phyloP scores from a whole-genome alignment of 306 rosid genomes.

The Alnus glutinosa region DNA sequence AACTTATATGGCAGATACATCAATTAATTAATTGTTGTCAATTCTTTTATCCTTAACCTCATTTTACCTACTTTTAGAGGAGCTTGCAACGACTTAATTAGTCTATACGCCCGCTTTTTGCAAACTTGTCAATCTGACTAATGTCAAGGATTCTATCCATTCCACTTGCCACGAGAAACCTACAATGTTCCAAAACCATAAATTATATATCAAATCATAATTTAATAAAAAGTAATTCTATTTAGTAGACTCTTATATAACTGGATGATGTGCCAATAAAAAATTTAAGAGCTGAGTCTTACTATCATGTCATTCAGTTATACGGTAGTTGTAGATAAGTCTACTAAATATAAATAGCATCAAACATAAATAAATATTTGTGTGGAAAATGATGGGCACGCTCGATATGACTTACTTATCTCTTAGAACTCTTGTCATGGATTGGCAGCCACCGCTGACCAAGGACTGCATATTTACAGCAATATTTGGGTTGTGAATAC shows the following conservation, averaged over 20 bases:
- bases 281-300: no score
- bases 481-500: constrained; percentile 90
- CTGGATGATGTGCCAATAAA: no score
- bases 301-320: no score
- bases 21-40: neutral
- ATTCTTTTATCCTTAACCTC: neutral
- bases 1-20: neutral
- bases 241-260: no score
- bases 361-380: neutral
- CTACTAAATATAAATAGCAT: no score
- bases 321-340: no score
- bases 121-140: constrained; percentile 48
- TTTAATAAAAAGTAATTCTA: no score
- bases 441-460: constrained; percentile 62
- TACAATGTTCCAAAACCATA: constrained; percentile 30
- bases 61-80: neutral
- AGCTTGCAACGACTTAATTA: constrained; percentile 21
- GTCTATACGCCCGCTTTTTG: constrained; percentile 31
- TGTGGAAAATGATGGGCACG: neutral
- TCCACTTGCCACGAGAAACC: constrained; percentile 62
- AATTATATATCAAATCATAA: constrained; percentile 14
- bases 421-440: constrained; percentile 62
- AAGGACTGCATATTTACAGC: constrained; percentile 82
- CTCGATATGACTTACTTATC: constrained; percentile 53
- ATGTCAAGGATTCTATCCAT: constrained; percentile 58